These are phyloP conservation scores for Nemania diffusa DNA, from an alignment of 2,329 filamentous ascomycete genomes.

Conservation along the genomic window DNA sequence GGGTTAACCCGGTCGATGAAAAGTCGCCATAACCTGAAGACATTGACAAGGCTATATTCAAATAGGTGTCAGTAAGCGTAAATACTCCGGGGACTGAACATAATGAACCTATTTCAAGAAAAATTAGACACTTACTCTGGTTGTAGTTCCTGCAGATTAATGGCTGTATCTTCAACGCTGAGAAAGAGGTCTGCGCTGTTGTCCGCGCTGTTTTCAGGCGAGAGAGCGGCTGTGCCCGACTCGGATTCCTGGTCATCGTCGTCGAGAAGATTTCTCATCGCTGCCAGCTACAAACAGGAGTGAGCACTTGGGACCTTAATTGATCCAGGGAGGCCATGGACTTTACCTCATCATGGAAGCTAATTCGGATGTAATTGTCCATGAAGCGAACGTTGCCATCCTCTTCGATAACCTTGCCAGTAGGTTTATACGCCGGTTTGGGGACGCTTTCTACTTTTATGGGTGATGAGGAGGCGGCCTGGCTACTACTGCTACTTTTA, in stretches of 20 bases:
- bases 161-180: slow-evolving; percentile 27
- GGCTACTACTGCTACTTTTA: slow-evolving; percentile 9
- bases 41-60: slow-evolving; percentile 47
- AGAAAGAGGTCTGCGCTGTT: slow-evolving; percentile 34
- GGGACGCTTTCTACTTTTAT: slow-evolving; percentile 5
- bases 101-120: neutral
- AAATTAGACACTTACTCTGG: slow-evolving; percentile 31
- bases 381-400: slow-evolving; percentile 37
- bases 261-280: slow-evolving; percentile 36
- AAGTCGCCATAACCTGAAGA: slow-evolving; percentile 65
- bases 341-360: slow-evolving; percentile 37
- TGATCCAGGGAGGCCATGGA: neutral
- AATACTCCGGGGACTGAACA: neutral
- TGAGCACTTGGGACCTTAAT: slow-evolving; percentile 11
- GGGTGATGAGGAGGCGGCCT: slow-evolving; percentile 1
- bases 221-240: slow-evolving; percentile 14
- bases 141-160: slow-evolving; percentile 35
- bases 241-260: slow-evolving; percentile 35
- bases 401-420: slow-evolving; percentile 36
- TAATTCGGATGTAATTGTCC: slow-evolving; percentile 37
- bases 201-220: slow-evolving; percentile 34
- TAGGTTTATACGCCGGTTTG: neutral
- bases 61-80: slow-evolving; percentile 17
- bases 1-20: slow-evolving; percentile 67
- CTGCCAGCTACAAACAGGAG: slow-evolving; percentile 25